Percentiles rank a stretch among this genome's conserved stretches.
Conservation (phyloP, 371 early-diverging fungal species). For the Mortierella sp. region DNA sequence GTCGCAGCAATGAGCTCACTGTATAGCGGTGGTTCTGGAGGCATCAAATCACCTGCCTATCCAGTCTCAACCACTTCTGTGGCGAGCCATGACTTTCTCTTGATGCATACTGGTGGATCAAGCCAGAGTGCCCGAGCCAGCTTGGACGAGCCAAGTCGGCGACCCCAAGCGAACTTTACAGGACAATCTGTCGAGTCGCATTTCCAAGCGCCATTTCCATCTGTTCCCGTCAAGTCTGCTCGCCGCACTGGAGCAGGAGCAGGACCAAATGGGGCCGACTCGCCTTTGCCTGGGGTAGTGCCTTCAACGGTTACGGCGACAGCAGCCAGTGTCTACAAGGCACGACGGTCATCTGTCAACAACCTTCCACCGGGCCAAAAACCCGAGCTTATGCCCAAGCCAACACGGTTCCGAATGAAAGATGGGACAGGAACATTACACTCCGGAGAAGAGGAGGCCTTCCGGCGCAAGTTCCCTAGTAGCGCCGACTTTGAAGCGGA, state of each 20-base stretch:
- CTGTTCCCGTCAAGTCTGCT: slow-evolving; percentile 32
- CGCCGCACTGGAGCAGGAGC: slow-evolving; percentile 20
- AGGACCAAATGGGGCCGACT: neutral
- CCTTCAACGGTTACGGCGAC: slow-evolving; percentile 10
- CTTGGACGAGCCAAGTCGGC: neutral
- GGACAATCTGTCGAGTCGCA: slow-evolving; percentile 1
- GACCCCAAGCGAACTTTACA: neutral
- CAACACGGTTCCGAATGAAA: slow-evolving; percentile 51
- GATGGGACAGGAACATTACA: slow-evolving; percentile 34
- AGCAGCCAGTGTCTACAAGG: slow-evolving; percentile 1
- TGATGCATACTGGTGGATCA: no score
- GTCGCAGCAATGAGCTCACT: no score
- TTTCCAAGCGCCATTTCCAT: neutral
- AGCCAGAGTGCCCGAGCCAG: neutral
- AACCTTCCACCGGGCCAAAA: slow-evolving; percentile 29
- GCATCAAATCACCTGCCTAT: no score
- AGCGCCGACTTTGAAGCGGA: slow-evolving; percentile 34
- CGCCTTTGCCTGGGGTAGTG: no score
- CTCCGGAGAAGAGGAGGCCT: slow-evolving; percentile 46
- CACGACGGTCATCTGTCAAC: slow-evolving; percentile 23
- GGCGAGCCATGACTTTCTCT: no score
- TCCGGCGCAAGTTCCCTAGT: slow-evolving; percentile 35
- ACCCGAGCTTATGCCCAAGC: slow-evolving; percentile 45
- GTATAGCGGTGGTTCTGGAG: no score
- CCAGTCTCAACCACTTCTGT: no score